These are phyloP conservation scores for Reutealis trisperma DNA, from an alignment of 345 rosid species.

Conservation along the genomic window DNA sequence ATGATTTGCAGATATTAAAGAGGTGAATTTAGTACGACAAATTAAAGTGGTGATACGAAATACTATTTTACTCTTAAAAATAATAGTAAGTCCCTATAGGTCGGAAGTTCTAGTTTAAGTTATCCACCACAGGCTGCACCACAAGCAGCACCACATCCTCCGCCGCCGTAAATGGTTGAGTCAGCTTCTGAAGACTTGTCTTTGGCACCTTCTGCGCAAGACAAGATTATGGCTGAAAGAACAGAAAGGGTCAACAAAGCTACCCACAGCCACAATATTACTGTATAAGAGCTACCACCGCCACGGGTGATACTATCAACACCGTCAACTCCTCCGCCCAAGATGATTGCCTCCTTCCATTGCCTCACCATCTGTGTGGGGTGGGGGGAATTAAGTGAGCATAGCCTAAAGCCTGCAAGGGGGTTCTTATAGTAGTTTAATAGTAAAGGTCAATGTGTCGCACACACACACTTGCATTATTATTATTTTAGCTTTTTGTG, in stretches of 20 bases:
- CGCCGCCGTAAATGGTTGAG: slow-evolving; percentile 36
- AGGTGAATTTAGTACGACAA: too few species aligned
- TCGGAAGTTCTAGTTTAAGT: too few species aligned
- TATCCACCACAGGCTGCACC: slow-evolving; percentile 47
- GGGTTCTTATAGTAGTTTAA: neutral
- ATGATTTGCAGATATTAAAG: too few species aligned
- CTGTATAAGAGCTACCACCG: slow-evolving; percentile 14
- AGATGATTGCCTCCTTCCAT: neutral
- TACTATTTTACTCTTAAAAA: too few species aligned
- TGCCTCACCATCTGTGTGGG: neutral
- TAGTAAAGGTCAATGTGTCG: neutral
- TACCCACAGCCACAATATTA: slow-evolving; percentile 40
- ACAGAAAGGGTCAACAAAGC: slow-evolving; percentile 45
- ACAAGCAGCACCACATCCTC: slow-evolving; percentile 49
- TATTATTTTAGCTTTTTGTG: slow-evolving; percentile 13
- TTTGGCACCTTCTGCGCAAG: slow-evolving; percentile 57
- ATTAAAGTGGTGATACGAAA: too few species aligned
- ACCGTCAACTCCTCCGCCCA: neutral
- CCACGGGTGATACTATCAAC: neutral
- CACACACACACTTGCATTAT: neutral
- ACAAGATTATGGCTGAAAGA: slow-evolving; percentile 50
- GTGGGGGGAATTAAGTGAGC: neutral
- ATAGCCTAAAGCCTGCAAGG: neutral
- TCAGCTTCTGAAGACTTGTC: slow-evolving; percentile 26
- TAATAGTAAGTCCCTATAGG: neutral